Base-by-base conservation (phyloP, 139 green algal species). In the Spirogloea muscicola region DNA sequence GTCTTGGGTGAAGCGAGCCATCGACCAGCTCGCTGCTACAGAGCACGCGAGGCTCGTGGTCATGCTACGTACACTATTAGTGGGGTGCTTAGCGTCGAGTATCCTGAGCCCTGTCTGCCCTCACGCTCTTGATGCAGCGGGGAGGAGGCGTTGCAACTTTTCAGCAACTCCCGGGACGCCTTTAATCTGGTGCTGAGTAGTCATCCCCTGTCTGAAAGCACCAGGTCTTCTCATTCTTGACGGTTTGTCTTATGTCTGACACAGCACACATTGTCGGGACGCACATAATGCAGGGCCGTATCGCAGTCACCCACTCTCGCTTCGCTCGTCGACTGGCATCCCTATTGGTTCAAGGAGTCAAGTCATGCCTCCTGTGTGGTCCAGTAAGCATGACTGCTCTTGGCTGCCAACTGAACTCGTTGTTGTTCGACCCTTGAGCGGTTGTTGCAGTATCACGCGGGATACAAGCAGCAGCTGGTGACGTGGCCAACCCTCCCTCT, bases 401-500 rank as follows among this genome's bases (percentile, higher is more conserved):
- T 21, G 6, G 31, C 21, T 31, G 38, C 9, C 7, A 33, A 43
- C 52, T 62, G 6, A 33, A 43, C 5, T 39, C 40, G 6, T 62
- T 5, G 31, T 5, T 62, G 7, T 62, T 62, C 52, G 18, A 33
- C 9, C 18, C 52, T 62, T 62, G 7, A 60, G 4, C 58, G 73
- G 7, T 84, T 79, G 29, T 48, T 72, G 21, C n/a, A 94, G 67
- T 98, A 98, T 76, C 94, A 99, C 70, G 80, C 68, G 86, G 92
- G 68, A 91, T 97, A 87, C 71, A 79, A 88, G 64, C 72, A 89
- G 61, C 91, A 97, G 74, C 93, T 87, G 0, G 79, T 87, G 49
- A 61, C 76, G 3, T 98, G 94, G 94, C 91, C 91, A 1, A 72
- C 79, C 68, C 86, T 91, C 75, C 94, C 94, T 0, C 71, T 97